Evolutionary conservation across 2,329 filamentous ascomycete genomes (phyloP), one percentile per base, ranked within the genome.

Genomic region (Geoglossum cookeanum): DNA sequence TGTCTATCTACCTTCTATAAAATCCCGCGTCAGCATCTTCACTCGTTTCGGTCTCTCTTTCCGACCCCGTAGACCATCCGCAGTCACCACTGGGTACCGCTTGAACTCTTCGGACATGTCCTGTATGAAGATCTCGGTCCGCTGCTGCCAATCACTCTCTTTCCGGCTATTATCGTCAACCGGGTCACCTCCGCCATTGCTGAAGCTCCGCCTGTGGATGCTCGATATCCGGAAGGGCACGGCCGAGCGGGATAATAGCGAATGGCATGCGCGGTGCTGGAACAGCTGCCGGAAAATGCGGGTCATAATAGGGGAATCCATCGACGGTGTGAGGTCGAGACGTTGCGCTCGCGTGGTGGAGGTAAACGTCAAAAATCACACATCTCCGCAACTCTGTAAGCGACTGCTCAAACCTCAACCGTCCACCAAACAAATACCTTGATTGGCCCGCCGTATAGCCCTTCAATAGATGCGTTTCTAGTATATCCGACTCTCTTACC

Each of bases 1-100:
- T 68, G 69, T 62, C 22, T 22, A 22, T 22, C 22, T 67, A 89
- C 86, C 90, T 69, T 98, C 92, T 67, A 98, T 92, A 67, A 98
- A 98, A 75, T 98, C 94, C 62, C 94, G 80, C 68, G 94, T 86
- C 66, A 96, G 73, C 92, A 98, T 98, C 78, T 95, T 96, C 63
- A 95, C 90, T 68, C 85, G 79, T 66, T 79, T 80, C 49, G 92
- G 92, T 65, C 92, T 76, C 67, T 94, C 84, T 56, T 74, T 82
- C 57, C 85, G 78, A 62, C 71, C 74, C 63, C 84, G 82, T 62
- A 98, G 73, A 60, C 88, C 83, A 62, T 84, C 77, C n/a, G 88
- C 80, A 7, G 89, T 94, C 54, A 98, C 85, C 67, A 84, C 81
- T 0, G 92, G 90, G 66, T 87, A 95, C 65, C 79, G 77, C 60